phyloP scores from a whole-genome alignment of 371 early-diverging fungal genomes.

The Nematocida sp. region DNA sequence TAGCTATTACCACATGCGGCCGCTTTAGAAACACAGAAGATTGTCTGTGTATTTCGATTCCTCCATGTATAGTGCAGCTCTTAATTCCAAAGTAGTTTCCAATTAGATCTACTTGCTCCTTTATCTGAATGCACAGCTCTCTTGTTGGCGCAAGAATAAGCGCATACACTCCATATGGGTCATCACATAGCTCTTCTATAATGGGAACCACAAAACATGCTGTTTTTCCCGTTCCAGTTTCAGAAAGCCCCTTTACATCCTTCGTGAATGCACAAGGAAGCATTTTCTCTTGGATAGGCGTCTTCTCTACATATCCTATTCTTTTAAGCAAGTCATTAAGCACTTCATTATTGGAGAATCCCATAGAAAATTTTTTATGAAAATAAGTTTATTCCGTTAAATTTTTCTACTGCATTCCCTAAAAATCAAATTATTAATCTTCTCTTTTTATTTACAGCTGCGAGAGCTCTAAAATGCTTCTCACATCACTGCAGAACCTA shows the following conservation, averaged over 20 bases:
- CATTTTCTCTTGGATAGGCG: slow-evolving; percentile 92
- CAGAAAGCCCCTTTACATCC: slow-evolving; percentile 91
- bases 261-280: slow-evolving; percentile 92
- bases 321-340: slow-evolving; percentile 73
- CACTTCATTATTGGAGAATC: slow-evolving; percentile 72
- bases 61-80: slow-evolving; percentile 82
- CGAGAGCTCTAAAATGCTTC: slow-evolving; percentile 41
- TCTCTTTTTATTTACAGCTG: background rate
- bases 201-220: slow-evolving; percentile 90
- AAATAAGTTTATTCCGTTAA: no score
- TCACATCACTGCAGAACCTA: slow-evolving; percentile 20
- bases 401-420: no score
- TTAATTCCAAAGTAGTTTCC: slow-evolving; percentile 79
- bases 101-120: slow-evolving; percentile 81
- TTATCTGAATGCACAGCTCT: slow-evolving; percentile 89
- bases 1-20: slow-evolving; percentile 87
- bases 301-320: slow-evolving; percentile 79
- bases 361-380: no score
- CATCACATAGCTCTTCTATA: slow-evolving; percentile 82
- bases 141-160: slow-evolving; percentile 87
- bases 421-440: no score
- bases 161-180: slow-evolving; percentile 70
- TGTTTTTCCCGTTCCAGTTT: slow-evolving; percentile 94
- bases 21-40: slow-evolving; percentile 79
- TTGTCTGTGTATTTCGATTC: slow-evolving; percentile 83